These are phyloP conservation scores for Eucalyptus sp. DNA, from an alignment of 345 rosid genomes.

Conservation along the genomic window DNA sequence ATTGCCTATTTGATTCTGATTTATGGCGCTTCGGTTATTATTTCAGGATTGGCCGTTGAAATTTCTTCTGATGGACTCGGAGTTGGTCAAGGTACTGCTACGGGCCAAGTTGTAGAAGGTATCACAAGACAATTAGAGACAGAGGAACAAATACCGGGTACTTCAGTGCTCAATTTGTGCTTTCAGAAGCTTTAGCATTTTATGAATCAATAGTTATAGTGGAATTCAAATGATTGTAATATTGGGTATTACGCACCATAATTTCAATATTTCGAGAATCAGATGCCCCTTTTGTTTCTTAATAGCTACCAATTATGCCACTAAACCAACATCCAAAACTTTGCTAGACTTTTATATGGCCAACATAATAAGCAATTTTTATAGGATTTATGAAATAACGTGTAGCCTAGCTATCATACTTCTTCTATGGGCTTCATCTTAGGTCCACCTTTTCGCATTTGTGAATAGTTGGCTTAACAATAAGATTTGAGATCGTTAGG, in stretches of 20 bases:
- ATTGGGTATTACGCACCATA: background rate
- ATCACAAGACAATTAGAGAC: accelerated
- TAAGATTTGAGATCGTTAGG: background rate
- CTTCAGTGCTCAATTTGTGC: background rate
- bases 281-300: too few relatives aligned
- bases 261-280: too few relatives aligned
- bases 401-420: too few relatives aligned
- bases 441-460: too few relatives aligned
- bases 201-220: background rate
- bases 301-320: accelerated
- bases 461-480: background rate
- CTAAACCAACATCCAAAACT: background rate
- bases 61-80: accelerated
- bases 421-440: too few relatives aligned
- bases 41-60: accelerated
- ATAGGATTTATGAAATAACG: too few relatives aligned
- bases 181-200: background rate
- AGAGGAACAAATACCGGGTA: accelerated
- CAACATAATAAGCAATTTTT: too few relatives aligned
- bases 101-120: accelerated
- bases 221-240: background rate
- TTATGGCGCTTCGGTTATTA: accelerated
- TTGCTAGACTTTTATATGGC: background rate
- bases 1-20: too few relatives aligned
- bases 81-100: too few relatives aligned